These are phyloP conservation scores for Pleurotus platypus DNA, from an alignment of 768 basidiomycete species.

Conservation along the genomic window DNA sequence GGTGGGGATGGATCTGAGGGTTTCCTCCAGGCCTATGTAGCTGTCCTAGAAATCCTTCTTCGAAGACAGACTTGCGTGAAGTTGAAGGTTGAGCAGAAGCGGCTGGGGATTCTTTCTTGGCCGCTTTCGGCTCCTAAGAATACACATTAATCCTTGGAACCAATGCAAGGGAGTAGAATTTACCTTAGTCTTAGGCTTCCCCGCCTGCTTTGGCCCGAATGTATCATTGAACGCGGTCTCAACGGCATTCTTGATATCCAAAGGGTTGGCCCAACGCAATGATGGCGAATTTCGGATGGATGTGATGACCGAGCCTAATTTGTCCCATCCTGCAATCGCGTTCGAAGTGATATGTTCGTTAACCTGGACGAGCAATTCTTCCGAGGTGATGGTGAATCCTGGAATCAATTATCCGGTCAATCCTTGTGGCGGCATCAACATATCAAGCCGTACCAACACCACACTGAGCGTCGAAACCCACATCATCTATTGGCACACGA, in stretches of 20 bases:
- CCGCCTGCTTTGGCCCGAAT: constrained; percentile 71
- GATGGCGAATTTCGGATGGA: constrained; percentile 57
- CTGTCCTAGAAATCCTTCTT: constrained; percentile 89
- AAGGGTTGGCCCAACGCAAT: constrained; percentile 78
- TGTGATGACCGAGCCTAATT: constrained; percentile 64
- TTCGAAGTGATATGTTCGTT: constrained; percentile 54
- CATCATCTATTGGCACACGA: constrained; percentile 57
- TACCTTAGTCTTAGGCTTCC: constrained; percentile 68
- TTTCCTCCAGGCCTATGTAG: constrained; percentile 95
- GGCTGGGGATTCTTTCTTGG: constrained; percentile 25
- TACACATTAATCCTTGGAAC: background rate
- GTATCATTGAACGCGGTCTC: constrained; percentile 63
- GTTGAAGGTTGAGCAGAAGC: constrained; percentile 31
- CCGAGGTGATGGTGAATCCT: constrained; percentile 79
- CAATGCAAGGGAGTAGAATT: constrained; percentile 1
- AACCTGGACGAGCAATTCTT: constrained; percentile 56
- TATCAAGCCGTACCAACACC: constrained; percentile 74
- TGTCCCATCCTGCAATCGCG: constrained; percentile 66
- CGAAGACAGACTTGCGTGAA: constrained; percentile 69
- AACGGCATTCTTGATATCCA: constrained; percentile 80
- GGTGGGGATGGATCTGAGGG: constrained; percentile 73
- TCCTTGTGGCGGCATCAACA: background rate
- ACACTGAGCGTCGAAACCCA: constrained; percentile 72
- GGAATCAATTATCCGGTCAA: constrained; percentile 3
- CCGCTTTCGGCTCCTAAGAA: constrained; percentile 43